These are phyloP conservation scores for Salix suchowensis DNA, from an alignment of 345 rosid species.

Conservation along the genomic window DNA sequence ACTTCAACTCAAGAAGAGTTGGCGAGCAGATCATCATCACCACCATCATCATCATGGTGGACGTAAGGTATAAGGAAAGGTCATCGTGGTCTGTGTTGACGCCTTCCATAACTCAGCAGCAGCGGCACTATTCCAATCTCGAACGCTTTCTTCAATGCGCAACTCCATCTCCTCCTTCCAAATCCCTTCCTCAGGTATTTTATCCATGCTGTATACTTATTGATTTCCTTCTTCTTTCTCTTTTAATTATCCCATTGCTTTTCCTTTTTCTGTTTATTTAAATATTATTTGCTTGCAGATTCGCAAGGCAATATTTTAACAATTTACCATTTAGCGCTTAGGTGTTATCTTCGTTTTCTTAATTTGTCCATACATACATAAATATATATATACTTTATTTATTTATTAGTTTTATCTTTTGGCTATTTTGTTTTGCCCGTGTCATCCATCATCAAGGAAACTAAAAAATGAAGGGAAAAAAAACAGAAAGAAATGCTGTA, in stretches of 20 bases:
- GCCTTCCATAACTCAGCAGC: background rate
- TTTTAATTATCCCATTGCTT: too few relatives aligned
- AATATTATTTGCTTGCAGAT: background rate
- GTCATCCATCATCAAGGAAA: background rate
- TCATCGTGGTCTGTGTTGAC: background rate
- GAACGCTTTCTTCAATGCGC: slow-evolving; percentile 42
- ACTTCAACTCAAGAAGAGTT: too few relatives aligned
- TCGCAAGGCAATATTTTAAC: too few relatives aligned
- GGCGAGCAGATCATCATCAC: too few relatives aligned
- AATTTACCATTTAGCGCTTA: too few relatives aligned
- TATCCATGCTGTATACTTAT: too few relatives aligned
- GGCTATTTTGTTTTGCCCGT: background rate
- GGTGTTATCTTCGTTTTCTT: too few relatives aligned
- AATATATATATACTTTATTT: too few relatives aligned
- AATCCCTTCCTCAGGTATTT: slow-evolving; percentile 41
- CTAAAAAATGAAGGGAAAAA: too few relatives aligned
- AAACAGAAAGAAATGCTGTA: background rate
- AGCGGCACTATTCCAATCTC: slow-evolving; percentile 25
- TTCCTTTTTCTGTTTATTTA: too few relatives aligned
- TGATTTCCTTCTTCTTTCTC: background rate
- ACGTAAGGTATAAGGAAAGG: background rate
- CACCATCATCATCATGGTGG: background rate
- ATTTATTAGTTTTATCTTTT: too few relatives aligned
- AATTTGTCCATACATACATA: too few relatives aligned
- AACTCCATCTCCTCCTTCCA: slow-evolving; percentile 48